Evolutionary conservation across 2,329 filamentous ascomycete genomes (phyloP).

Genomic region (Raffaelea arxii): DNA sequence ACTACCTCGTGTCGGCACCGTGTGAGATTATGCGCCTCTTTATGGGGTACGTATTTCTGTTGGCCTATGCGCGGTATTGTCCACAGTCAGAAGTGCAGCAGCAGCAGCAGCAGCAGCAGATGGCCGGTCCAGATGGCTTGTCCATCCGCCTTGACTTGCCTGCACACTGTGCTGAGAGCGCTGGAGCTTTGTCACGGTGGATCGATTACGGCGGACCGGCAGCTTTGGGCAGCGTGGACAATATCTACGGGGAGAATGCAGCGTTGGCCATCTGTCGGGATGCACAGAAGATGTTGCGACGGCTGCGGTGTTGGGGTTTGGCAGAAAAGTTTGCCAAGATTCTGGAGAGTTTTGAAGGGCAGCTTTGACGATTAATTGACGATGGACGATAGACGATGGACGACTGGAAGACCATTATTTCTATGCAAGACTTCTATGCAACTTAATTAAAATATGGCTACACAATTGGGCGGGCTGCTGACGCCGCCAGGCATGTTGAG

Average conservation of each 20-base stretch:
- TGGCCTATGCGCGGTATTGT: slow-evolving; percentile 17
- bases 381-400: no score
- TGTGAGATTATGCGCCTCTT: slow-evolving; percentile 23
- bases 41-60: slow-evolving; percentile 21
- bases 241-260: slow-evolving; percentile 13
- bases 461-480: slow-evolving; percentile 11
- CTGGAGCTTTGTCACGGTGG: slow-evolving; percentile 12
- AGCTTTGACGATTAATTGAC: no score
- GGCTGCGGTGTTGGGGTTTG: slow-evolving; percentile 17
- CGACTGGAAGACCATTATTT: background rate
- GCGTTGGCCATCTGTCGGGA: slow-evolving; percentile 15
- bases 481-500: slow-evolving; percentile 9
- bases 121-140: no score
- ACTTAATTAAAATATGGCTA: slow-evolving; percentile 6
- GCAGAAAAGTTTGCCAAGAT: slow-evolving; percentile 21
- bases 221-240: slow-evolving; percentile 14
- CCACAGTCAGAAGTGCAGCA: slow-evolving; percentile 4
- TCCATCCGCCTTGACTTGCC: slow-evolving; percentile 14
- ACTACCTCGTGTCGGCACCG: slow-evolving; percentile 19
- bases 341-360: slow-evolving; percentile 12
- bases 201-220: slow-evolving; percentile 17
- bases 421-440: background rate
- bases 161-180: slow-evolving; percentile 7
- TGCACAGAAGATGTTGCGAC: slow-evolving; percentile 16
- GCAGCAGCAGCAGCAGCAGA: no score